A percentile compares a stretch with the other conserved stretches of the same genome.
Conservation (phyloP, 2,329 filamentous ascomycete species). For the Fusarium scirpi region DNA sequence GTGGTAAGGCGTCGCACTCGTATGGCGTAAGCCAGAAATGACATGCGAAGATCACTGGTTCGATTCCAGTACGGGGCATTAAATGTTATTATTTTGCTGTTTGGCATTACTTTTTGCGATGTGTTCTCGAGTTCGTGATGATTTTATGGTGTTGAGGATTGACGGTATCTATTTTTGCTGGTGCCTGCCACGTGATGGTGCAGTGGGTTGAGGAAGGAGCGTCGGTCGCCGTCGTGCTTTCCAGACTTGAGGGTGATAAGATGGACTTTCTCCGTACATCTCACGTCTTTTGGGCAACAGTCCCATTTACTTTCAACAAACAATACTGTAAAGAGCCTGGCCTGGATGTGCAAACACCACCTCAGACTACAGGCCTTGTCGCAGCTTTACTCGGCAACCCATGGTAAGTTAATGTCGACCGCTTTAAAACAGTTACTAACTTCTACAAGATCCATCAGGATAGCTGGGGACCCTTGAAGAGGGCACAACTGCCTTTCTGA, state of each 20-base stretch:
- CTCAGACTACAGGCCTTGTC: too few species aligned
- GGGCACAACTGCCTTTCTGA: too few species aligned
- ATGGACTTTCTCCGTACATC: too few species aligned
- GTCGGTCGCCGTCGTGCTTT: background rate
- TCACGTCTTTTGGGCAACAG: rapidly evolving
- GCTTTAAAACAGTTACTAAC: too few species aligned
- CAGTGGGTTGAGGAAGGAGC: background rate
- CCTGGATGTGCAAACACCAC: too few species aligned
- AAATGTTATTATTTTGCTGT: background rate
- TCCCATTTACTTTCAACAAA: too few species aligned
- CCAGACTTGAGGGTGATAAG: too few species aligned
- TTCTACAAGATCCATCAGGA: too few species aligned
- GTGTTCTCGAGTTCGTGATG: background rate
- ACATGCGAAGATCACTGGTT: conserved; percentile 45
- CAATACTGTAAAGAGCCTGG: too few species aligned
- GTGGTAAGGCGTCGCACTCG: conserved; percentile 48
- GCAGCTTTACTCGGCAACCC: too few species aligned
- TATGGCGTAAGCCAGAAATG: conserved; percentile 13
- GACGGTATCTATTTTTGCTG: background rate
- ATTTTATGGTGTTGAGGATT: background rate
- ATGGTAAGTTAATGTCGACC: too few species aligned
- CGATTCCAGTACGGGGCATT: conserved; percentile 43
- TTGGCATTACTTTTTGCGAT: rapidly evolving
- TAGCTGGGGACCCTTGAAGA: too few species aligned
- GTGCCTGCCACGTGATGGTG: background rate